Conservation (phyloP, 2,329 filamentous ascomycete species). For the Chaetomium olivaceum region DNA sequence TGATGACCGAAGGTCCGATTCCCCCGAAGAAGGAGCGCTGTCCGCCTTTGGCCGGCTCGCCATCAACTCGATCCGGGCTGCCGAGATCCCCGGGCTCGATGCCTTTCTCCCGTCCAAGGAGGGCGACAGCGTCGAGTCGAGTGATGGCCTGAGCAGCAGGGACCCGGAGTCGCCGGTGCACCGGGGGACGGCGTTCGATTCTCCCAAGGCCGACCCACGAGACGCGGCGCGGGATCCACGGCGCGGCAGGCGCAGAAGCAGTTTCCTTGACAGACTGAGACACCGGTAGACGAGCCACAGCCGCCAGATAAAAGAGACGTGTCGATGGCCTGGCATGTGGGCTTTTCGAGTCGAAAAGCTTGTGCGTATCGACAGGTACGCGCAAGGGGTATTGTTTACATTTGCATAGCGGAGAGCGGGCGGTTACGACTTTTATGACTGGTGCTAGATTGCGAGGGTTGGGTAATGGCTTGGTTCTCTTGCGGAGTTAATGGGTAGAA, state of each 20-base stretch:
- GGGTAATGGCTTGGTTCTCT: not conserved
- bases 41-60: constrained; percentile 25
- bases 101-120: constrained; percentile 18
- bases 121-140: constrained; percentile 16
- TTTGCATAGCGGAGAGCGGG: constrained; percentile 1
- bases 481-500: not conserved
- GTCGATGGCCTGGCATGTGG: not conserved
- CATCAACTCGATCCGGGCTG: constrained; percentile 24
- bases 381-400: constrained; percentile 18
- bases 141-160: constrained; percentile 20
- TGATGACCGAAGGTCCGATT: not conserved
- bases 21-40: constrained; percentile 12
- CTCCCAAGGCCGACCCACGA: not conserved
- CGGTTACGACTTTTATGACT: constrained; percentile 5
- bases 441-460: not conserved
- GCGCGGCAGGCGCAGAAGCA: constrained; percentile 15
- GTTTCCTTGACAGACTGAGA: constrained; percentile 22
- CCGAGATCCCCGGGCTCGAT: constrained; percentile 20
- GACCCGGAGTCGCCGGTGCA: constrained; percentile 19
- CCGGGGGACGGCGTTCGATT: constrained; percentile 1
- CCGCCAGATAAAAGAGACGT: not conserved
- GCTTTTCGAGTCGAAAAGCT: not conserved
- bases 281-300: constrained; percentile 17
- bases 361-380: not conserved
- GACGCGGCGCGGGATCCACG: constrained; percentile 6